Percentiles rank a stretch among this genome's conserved stretches.
Conservation (phyloP, 2,329 filamentous ascomycete species). For the Ceratocystis albifundus region DNA sequence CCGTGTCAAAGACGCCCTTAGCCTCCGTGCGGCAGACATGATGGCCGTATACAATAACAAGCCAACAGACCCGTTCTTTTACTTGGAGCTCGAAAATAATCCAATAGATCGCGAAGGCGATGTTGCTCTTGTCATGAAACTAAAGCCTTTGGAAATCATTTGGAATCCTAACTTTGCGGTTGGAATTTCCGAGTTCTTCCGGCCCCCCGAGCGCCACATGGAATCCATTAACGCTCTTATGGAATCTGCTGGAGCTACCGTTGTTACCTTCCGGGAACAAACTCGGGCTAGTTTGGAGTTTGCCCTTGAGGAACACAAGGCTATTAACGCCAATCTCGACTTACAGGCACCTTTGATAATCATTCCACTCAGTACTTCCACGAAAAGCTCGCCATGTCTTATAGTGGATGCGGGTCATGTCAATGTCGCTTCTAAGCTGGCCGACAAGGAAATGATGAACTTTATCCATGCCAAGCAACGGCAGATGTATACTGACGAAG, state of each 20-base stretch:
- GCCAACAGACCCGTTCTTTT: slow-evolving; percentile 67
- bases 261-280: slow-evolving; percentile 88
- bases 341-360: slow-evolving; percentile 94
- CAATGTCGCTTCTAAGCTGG: slow-evolving; percentile 84
- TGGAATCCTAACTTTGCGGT: slow-evolving; percentile 94
- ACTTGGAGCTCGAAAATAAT: slow-evolving; percentile 86
- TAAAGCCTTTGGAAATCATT: slow-evolving; percentile 92
- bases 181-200: slow-evolving; percentile 88
- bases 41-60: background rate
- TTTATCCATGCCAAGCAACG: slow-evolving; percentile 86
- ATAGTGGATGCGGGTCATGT: slow-evolving; percentile 95
- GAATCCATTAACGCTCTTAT: slow-evolving; percentile 93
- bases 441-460: slow-evolving; percentile 79
- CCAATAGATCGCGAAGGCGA: slow-evolving; percentile 88
- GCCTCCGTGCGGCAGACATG: background rate
- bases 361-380: slow-evolving; percentile 82
- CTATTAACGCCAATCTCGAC: slow-evolving; percentile 89
- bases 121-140: slow-evolving; percentile 74
- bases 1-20: slow-evolving; percentile 75
- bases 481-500: slow-evolving; percentile 75
- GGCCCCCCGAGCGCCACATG: slow-evolving; percentile 93
- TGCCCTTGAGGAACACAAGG: slow-evolving; percentile 94
- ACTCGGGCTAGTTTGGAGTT: slow-evolving; percentile 93
- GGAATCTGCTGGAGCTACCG: slow-evolving; percentile 89
- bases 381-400: slow-evolving; percentile 68